Percentiles rank a stretch among this genome's conserved stretches.
phyloP scores from a whole-genome alignment of 306 rosid species.

The Ziziphus jujuba region DNA sequence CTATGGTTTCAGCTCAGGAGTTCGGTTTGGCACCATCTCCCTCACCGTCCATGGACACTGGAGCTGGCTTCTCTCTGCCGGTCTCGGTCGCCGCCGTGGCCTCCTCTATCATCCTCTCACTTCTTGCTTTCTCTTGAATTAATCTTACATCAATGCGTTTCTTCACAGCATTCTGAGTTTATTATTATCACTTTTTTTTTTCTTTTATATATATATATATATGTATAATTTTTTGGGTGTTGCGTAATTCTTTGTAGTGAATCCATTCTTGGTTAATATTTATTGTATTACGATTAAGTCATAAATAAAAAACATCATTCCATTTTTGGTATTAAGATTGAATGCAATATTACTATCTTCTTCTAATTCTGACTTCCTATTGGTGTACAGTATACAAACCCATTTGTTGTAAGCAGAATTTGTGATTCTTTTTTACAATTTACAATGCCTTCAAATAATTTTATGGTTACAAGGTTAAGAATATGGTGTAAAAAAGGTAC shows the following conservation, averaged over 20 bases:
- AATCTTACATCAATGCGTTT: too few relatives aligned
- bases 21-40: constrained; percentile 20
- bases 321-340: too few relatives aligned
- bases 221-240: neutral
- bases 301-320: neutral
- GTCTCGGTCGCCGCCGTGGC: constrained; percentile 15
- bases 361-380: too few relatives aligned
- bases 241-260: constrained; percentile 4
- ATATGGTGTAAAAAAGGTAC: too few relatives aligned
- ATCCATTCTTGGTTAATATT: neutral
- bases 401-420: too few relatives aligned
- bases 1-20: constrained; percentile 5
- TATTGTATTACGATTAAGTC: neutral
- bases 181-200: neutral
- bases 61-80: constrained; percentile 21
- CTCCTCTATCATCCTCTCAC: constrained; percentile 24
- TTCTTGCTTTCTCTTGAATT: constrained; percentile 19
- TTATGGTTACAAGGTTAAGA: too few relatives aligned
- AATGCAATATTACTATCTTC: too few relatives aligned
- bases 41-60: constrained; percentile 10
- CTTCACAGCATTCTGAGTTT: too few relatives aligned
- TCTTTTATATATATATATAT: too few relatives aligned
- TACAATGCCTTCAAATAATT: too few relatives aligned
- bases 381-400: too few relatives aligned
- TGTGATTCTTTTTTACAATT: too few relatives aligned